These are phyloP conservation scores for Coniferiporia sulphurascens DNA, from an alignment of 1,284 basidiomycete genomes.

Conservation along the genomic window DNA sequence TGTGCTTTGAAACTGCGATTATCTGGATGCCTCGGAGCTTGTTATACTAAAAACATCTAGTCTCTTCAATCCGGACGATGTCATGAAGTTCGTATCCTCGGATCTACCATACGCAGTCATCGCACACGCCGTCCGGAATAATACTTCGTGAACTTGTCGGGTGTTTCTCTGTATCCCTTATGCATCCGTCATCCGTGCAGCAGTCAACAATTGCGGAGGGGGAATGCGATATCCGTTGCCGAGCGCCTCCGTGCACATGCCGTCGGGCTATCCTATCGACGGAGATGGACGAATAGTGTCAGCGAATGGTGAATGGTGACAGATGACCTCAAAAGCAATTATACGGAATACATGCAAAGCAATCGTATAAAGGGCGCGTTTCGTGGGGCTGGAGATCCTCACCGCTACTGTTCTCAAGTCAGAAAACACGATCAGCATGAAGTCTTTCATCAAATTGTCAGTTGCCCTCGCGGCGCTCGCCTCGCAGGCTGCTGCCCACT, in stretches of 20 bases:
- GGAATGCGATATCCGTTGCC: background rate
- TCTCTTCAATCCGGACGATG: background rate
- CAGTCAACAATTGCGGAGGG: too few species aligned
- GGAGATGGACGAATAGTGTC: background rate
- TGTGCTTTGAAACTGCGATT: too few species aligned
- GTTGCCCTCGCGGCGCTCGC: conserved; percentile 3
- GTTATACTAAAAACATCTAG: background rate
- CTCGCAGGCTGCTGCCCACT: conserved; percentile 14
- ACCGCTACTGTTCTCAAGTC: background rate
- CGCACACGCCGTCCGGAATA: background rate
- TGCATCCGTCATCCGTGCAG: background rate
- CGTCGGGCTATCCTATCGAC: background rate
- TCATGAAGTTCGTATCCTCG: background rate
- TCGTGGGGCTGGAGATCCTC: background rate
- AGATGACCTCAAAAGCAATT: background rate
- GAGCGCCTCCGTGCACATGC: background rate
- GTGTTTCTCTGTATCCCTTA: background rate
- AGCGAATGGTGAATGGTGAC: background rate
- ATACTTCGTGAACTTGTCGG: background rate
- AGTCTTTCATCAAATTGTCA: conserved; percentile 7
- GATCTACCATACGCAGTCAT: background rate
- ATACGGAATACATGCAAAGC: background rate
- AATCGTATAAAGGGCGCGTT: background rate
- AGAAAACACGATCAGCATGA: conserved; percentile 5
- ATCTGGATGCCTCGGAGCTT: too few species aligned